A percentile compares a stretch with the other conserved stretches of the same genome.
Conservation (phyloP, 768 basidiomycete species). For the Pisolithus marmoratus region DNA sequence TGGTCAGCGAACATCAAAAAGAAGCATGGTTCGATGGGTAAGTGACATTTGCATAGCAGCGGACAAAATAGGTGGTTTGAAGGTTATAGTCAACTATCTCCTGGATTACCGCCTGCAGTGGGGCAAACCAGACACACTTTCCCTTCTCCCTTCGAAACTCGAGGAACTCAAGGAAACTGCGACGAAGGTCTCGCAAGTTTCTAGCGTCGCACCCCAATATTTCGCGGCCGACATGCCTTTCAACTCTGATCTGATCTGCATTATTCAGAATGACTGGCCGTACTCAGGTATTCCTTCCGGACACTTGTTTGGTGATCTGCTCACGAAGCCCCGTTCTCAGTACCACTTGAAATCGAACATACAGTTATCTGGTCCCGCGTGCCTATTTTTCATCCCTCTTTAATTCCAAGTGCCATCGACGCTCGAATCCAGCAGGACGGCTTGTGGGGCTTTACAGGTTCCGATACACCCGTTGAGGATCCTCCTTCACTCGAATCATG, state of each 20-base stretch:
- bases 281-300: slow-evolving; percentile 56
- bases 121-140: slow-evolving; percentile 63
- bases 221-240: slow-evolving; percentile 59
- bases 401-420: slow-evolving; percentile 47
- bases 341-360: slow-evolving; percentile 70
- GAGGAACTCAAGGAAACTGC: slow-evolving; percentile 29
- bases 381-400: slow-evolving; percentile 58
- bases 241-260: slow-evolving; percentile 48
- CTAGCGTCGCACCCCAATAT: slow-evolving; percentile 38
- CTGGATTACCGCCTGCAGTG: slow-evolving; percentile 64
- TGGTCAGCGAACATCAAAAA: slow-evolving; percentile 53
- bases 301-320: background rate
- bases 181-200: background rate
- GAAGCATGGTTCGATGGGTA: slow-evolving; percentile 64
- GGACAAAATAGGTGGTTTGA: background rate
- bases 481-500: slow-evolving; percentile 53
- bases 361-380: slow-evolving; percentile 72
- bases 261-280: slow-evolving; percentile 84
- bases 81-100: slow-evolving; percentile 61
- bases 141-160: slow-evolving; percentile 53
- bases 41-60: slow-evolving; percentile 13
- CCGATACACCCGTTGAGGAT: slow-evolving; percentile 45
- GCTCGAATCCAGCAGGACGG: slow-evolving; percentile 68
- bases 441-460: slow-evolving; percentile 78
- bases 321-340: slow-evolving; percentile 22